phyloP scores from a whole-genome alignment of 495 filamentous ascomycete species.

The Cercophora sp. region DNA sequence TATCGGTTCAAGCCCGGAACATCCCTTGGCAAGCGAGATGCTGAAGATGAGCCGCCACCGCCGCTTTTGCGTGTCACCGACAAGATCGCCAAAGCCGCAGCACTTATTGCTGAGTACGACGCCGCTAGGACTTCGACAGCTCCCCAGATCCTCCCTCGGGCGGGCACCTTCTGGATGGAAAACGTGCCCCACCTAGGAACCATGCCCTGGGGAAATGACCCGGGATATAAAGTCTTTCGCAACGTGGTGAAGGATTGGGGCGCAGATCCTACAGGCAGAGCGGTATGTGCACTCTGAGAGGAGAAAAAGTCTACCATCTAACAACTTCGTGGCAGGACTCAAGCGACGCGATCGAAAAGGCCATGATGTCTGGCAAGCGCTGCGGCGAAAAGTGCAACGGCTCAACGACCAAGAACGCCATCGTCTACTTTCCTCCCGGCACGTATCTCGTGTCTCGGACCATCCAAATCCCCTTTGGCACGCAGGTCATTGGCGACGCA shows the following conservation, averaged over 20 bases:
- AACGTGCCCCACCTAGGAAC: slow-evolving; percentile 3
- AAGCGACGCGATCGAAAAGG: slow-evolving; percentile 72
- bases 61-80: too few relatives aligned
- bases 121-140: too few relatives aligned
- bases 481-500: slow-evolving; percentile 68
- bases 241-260: slow-evolving; percentile 83
- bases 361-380: slow-evolving; percentile 64
- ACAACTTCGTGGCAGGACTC: slow-evolving; percentile 49
- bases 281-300: not conserved
- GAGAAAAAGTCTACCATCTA: not conserved
- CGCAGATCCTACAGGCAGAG: slow-evolving; percentile 61
- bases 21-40: too few relatives aligned
- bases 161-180: slow-evolving; percentile 13
- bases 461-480: slow-evolving; percentile 66
- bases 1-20: too few relatives aligned
- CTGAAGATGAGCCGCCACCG: too few relatives aligned
- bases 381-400: slow-evolving; percentile 73
- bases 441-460: slow-evolving; percentile 63
- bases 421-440: slow-evolving; percentile 72
- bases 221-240: slow-evolving; percentile 51
- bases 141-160: too few relatives aligned
- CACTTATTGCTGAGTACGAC: too few relatives aligned
- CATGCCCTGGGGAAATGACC: slow-evolving; percentile 7
- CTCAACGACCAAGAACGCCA: slow-evolving; percentile 60
- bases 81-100: too few relatives aligned